Evolutionary conservation across 1,139 yeast species (phyloP).

Genomic region (Blastobotrys aristatus): DNA sequence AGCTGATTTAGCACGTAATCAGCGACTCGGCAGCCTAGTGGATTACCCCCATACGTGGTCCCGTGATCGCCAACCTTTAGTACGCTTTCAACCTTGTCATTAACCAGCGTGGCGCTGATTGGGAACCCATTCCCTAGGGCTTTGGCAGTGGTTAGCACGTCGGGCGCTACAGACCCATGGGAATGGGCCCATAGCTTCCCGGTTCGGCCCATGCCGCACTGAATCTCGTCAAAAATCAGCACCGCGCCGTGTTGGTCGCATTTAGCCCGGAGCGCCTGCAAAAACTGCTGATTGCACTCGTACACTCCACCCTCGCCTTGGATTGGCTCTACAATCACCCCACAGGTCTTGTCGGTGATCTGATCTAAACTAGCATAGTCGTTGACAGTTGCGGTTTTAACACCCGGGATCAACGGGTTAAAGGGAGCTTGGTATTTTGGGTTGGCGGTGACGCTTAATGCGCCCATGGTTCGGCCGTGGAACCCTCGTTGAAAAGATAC

Average conservation of each 20-base stretch:
- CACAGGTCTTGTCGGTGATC: constrained; percentile 75
- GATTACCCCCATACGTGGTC: constrained; percentile 96
- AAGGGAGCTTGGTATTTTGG: constrained; percentile 90
- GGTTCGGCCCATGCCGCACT: constrained; percentile 91
- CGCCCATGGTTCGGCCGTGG: constrained; percentile 95
- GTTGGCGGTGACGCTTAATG: constrained; percentile 86
- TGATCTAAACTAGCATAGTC: constrained; percentile 57
- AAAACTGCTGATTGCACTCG: constrained; percentile 57
- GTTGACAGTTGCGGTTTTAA: constrained; percentile 55
- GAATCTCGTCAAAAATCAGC: constrained; percentile 90
- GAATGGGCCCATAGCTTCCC: constrained; percentile 97
- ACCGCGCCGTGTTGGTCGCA: constrained; percentile 69
- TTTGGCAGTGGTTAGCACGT: constrained; percentile 88
- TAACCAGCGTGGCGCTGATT: constrained; percentile 86
- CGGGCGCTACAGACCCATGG: constrained; percentile 54
- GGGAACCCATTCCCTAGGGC: constrained; percentile 99
- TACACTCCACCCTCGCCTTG: constrained; percentile 98
- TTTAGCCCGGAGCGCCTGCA: constrained; percentile 57
- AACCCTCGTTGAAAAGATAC: constrained; percentile 84
- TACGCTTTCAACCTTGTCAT: constrained; percentile 66
- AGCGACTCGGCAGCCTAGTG: constrained; percentile 81
- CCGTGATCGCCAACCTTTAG: constrained; percentile 94
- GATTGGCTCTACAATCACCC: constrained; percentile 90
- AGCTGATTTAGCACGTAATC: constrained; percentile 66
- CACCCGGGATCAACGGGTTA: constrained; percentile 84